A percentile compares a stretch with the other conserved stretches of the same genome.
Conservation (phyloP, 257 asterid species). For the Solanum microdontum region DNA sequence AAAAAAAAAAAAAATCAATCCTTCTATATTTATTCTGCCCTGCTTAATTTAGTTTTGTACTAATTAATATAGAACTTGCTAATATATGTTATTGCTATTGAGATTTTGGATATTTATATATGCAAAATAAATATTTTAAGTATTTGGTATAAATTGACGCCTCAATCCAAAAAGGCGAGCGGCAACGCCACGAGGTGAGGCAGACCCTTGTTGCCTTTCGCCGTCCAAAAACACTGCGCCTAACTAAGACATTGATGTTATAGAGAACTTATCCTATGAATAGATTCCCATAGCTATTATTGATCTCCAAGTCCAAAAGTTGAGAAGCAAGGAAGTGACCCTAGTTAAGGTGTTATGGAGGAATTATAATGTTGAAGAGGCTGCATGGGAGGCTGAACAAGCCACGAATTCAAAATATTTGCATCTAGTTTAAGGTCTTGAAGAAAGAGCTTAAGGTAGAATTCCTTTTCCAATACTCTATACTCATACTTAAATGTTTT, state of each 20-base stretch:
- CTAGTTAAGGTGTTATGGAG: not conserved
- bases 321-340: not conserved
- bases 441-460: not conserved
- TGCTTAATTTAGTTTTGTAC: not conserved
- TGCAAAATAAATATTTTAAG: not conserved
- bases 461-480: not conserved
- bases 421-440: not conserved
- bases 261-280: not conserved
- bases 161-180: not conserved
- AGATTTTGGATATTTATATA: not conserved
- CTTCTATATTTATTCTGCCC: not conserved
- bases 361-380: not conserved
- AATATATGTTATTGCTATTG: not conserved
- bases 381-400: not conserved
- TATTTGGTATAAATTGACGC: not conserved
- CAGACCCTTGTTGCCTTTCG: not conserved
- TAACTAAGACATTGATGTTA: not conserved
- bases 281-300: not conserved
- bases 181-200: not conserved
- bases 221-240: not conserved
- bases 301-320: not conserved
- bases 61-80: not conserved
- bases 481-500: not conserved
- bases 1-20: not conserved
- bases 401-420: not conserved